These are phyloP conservation scores for Fusarium austroafricanum DNA, from an alignment of 2,329 filamentous ascomycete genomes.

Conservation along the genomic window DNA sequence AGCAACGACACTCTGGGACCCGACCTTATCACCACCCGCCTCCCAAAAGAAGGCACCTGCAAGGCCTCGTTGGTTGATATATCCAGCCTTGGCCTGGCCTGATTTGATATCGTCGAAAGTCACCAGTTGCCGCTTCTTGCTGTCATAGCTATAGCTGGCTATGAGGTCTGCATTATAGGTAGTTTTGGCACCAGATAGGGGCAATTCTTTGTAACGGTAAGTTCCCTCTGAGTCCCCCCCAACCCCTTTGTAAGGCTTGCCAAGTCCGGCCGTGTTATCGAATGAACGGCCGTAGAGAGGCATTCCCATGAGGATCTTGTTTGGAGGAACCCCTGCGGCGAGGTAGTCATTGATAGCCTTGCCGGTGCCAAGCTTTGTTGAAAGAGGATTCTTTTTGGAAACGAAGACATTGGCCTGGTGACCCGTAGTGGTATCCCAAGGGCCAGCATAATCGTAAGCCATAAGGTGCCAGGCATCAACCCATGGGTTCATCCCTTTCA, in stretches of 20 bases:
- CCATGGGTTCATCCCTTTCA: slow-evolving; percentile 66
- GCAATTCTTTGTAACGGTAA: slow-evolving; percentile 80
- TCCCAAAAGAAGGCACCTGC: slow-evolving; percentile 91
- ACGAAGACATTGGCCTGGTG: slow-evolving; percentile 78
- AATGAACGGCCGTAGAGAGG: slow-evolving; percentile 86
- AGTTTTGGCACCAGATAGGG: slow-evolving; percentile 67
- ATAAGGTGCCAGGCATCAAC: slow-evolving; percentile 72
- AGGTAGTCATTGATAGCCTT: slow-evolving; percentile 67
- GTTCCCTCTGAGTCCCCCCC: slow-evolving; percentile 74
- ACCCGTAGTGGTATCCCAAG: slow-evolving; percentile 71
- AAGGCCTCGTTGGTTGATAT: slow-evolving; percentile 69
- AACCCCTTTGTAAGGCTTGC: slow-evolving; percentile 70
- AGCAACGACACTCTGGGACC: slow-evolving; percentile 67
- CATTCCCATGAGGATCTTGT: slow-evolving; percentile 80
- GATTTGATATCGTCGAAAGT: slow-evolving; percentile 74
- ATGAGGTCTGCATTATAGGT: slow-evolving; percentile 66
- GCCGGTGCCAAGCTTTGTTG: slow-evolving; percentile 77
- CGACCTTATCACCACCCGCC: slow-evolving; percentile 72
- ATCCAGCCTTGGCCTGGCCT: slow-evolving; percentile 70
- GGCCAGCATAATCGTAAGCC: slow-evolving; percentile 78
- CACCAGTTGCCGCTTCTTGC: slow-evolving; percentile 68
- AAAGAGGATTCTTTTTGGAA: slow-evolving; percentile 60
- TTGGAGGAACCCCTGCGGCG: slow-evolving; percentile 64
- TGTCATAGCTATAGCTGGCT: slow-evolving; percentile 80
- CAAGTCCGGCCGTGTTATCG: slow-evolving; percentile 73